Conservation (phyloP, 257 asterid genomes). For the Knoxia roxburghii region DNA sequence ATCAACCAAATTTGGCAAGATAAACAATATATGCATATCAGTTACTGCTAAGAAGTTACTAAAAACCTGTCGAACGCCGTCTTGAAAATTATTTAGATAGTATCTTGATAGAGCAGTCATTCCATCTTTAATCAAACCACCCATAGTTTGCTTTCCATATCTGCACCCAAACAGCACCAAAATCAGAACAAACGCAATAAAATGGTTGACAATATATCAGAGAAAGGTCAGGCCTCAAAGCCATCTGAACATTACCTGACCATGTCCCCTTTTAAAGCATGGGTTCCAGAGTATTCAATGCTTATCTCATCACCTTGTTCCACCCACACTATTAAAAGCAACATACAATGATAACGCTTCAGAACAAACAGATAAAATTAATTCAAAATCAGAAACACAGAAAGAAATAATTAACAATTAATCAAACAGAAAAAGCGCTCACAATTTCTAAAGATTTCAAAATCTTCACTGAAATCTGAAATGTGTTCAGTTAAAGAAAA, state of each 20-base stretch:
- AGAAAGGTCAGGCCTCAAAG: background rate
- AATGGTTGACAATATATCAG: background rate
- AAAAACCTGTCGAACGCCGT: slow-evolving; percentile 85
- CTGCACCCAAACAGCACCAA: slow-evolving; percentile 29
- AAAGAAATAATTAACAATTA: slow-evolving; percentile 8
- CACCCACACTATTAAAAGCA: slow-evolving; percentile 68
- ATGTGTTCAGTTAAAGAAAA: slow-evolving; percentile 57
- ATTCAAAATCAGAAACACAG: background rate
- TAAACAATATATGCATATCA: background rate
- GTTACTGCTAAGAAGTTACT: slow-evolving; percentile 13
- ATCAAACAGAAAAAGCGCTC: slow-evolving; percentile 28
- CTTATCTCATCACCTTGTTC: slow-evolving; percentile 98
- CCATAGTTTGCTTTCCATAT: slow-evolving; percentile 88
- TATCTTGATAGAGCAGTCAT: slow-evolving; percentile 93
- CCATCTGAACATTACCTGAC: slow-evolving; percentile 51
- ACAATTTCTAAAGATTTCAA: slow-evolving; percentile 65
- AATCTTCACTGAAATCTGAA: slow-evolving; percentile 71
- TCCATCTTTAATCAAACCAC: slow-evolving; percentile 83
- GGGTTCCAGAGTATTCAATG: slow-evolving; percentile 94
- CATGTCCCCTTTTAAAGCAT: slow-evolving; percentile 87
- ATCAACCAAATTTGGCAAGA: background rate
- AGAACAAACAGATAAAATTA: slow-evolving; percentile 15
- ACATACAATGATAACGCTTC: slow-evolving; percentile 15
- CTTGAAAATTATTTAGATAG: slow-evolving; percentile 85
- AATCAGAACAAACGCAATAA: slow-evolving; percentile 7